Conservation (phyloP, 2,329 filamentous ascomycete species). For the Fusarium devonianum region DNA sequence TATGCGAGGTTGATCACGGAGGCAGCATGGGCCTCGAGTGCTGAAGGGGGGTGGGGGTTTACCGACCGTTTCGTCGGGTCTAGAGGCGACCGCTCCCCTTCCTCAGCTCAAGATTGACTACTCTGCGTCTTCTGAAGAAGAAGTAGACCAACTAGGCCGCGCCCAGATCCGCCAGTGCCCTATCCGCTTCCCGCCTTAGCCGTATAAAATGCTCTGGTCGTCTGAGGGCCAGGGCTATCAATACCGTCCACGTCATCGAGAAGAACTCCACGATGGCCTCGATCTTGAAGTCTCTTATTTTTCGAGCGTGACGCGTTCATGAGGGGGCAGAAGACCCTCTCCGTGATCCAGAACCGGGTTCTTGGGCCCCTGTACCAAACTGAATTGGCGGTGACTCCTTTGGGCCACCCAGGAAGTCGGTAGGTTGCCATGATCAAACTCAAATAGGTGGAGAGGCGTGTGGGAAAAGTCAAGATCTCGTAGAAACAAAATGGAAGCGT, state of each 20-base stretch:
- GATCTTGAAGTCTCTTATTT: conserved; percentile 11
- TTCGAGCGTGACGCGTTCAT: conserved; percentile 11
- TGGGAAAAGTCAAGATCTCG: background rate
- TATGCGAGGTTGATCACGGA: background rate
- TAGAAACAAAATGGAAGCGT: conserved; percentile 2
- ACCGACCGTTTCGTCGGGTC: conserved; percentile 2
- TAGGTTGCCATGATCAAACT: conserved; percentile 34
- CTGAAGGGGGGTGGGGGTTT: too few relatives aligned
- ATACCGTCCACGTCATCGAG: conserved; percentile 14
- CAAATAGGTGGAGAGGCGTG: conserved; percentile 21
- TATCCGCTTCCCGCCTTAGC: conserved; percentile 5
- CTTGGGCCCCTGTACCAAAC: conserved; percentile 28
- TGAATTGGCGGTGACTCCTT: conserved; percentile 23
- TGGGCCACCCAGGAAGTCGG: conserved; percentile 27
- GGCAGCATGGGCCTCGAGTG: background rate
- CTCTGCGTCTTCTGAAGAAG: background rate
- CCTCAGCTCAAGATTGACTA: background rate
- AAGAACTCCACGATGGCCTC: too few relatives aligned
- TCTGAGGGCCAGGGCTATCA: background rate
- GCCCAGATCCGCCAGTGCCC: background rate
- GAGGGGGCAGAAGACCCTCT: background rate
- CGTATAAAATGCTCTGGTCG: conserved; percentile 8
- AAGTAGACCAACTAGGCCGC: background rate
- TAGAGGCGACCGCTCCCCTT: background rate
- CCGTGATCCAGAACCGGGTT: conserved; percentile 19